Evolutionary conservation across 2,329 filamentous ascomycete species (phyloP), one percentile per base, ranked within the genome.

Genomic region (Xylariaceae sp.): DNA sequence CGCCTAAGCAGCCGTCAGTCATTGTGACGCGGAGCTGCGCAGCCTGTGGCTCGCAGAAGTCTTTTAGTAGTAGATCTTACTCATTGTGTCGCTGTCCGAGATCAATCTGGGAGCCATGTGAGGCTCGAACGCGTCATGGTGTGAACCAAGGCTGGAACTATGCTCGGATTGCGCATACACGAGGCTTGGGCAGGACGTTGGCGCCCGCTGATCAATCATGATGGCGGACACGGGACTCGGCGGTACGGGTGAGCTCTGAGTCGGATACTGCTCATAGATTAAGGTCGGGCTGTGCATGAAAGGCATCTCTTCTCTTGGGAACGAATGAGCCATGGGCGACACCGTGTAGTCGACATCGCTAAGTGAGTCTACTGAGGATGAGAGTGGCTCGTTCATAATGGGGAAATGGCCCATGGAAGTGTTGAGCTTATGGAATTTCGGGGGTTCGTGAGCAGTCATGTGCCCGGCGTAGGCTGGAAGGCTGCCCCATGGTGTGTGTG

Each of bases 81-180:
- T 78, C 69, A 82, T 72, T 62, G 73, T 70, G 69, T 82, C 80
- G 67, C 75, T 80, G 52, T 82, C 79, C 61, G 76, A 73, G 63
- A 79, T 73, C 63, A 81, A 67, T 63, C 78, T 80, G 60, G 74
- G 75, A 63, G 73, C 73, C 63, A 82, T 67, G 58, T 79, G 76
- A 45, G 75, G 73, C 63, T 84, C 82, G 64, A 82, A 81, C 52
- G 73, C 73, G 56, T 84, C 82, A 58, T 78, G 74, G 59, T 84
- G 81, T 28, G 81, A 83, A 58, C 78, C 75, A 51, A 85, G 76
- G 65, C 80, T 84, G 38, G 82, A 84, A 64, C 79, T 76, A 49
- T 77, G 76, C 61, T 86, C 82, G 5, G 82, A 84, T 7, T 78
- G 75, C n/a, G 79, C 74, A 60, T 84, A 85, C 56, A 79, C 76